Evolutionary conservation across 2,329 filamentous ascomycete species (phyloP), one percentile per base, ranked within the genome.

Genomic region (Neonectria sp.): DNA sequence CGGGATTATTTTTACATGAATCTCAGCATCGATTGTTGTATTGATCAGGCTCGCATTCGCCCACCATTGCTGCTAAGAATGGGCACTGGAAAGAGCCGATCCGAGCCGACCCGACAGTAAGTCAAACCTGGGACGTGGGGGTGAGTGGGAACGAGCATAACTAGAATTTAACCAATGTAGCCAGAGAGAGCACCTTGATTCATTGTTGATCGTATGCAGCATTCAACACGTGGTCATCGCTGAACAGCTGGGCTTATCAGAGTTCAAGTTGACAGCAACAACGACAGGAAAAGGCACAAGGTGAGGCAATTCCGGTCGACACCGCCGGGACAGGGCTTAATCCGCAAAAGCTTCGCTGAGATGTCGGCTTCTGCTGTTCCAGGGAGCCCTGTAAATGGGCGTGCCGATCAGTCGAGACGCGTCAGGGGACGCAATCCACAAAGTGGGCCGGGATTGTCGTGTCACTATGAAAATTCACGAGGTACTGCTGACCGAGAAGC

Each of bases 1-100:
- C 0, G 89, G 89, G 0, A 87, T 89, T n/a, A 76, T 86, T 7
- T 87, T 85, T 52, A 84, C 80, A 9, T 79, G 66, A 69, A 40
- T n/a, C 2, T 17, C 6, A 40, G 37, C 4, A 6, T 40, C 6
- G 15, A n/a, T 4, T n/a, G 15, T 40, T 40, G 37, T 8, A 7
- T 40, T 40, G 37, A 6, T 17, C 9, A 3, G 3, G 6, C 13
- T 40, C 2, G 37, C 13, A 17, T 33, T 33, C 31, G 11, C 11
- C 31, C 31, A 33, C 31, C 8, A 33, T 13, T 7, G 13, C 15
- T 40, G 5, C 37, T 17, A 7, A 17, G 33, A 35, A 35, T 35
- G 33, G 33, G 11, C 11, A 3, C 21, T 8, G 8, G 6, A 7
- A 3, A 40, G 37, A 17, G 37, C 37, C 6, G 15, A 40, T n/a